These are phyloP conservation scores for Psilocybe azurescens DNA, from an alignment of 768 basidiomycete genomes.

Conservation along the genomic window DNA sequence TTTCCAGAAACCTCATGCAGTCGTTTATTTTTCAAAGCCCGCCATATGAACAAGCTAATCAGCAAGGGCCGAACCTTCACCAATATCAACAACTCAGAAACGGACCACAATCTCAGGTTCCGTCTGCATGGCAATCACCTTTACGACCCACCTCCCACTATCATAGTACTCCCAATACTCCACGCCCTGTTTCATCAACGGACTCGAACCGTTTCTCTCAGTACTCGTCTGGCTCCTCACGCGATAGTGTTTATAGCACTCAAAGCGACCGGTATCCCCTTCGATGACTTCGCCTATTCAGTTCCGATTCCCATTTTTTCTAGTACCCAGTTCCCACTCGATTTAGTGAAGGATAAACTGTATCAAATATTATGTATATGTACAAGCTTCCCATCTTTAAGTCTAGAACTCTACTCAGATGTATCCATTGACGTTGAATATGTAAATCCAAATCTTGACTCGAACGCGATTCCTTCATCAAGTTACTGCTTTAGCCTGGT, in stretches of 20 bases:
- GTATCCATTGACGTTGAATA: not conserved
- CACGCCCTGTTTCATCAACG: conserved; percentile 3
- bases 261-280: conserved; percentile 1
- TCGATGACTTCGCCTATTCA: not conserved
- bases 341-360: not conserved
- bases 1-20: not conserved
- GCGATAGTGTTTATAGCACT: not conserved
- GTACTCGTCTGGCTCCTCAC: conserved; percentile 9
- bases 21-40: not conserved
- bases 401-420: not conserved
- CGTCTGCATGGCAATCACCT: conserved; percentile 11
- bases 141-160: conserved; percentile 7
- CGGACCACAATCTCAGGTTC: conserved; percentile 1
- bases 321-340: not conserved
- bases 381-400: not conserved
- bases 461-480: not conserved
- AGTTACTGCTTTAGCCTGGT: not conserved
- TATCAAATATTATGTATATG: not conserved
- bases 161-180: conserved; percentile 2
- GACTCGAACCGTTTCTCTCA: conserved; percentile 10
- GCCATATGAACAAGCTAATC: not conserved
- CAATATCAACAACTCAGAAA: not conserved
- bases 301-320: not conserved
- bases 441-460: not conserved
- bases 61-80: not conserved